Base-by-base conservation (phyloP, 2,329 filamentous ascomycete species). In the Ascocoryne sarcoides region DNA sequence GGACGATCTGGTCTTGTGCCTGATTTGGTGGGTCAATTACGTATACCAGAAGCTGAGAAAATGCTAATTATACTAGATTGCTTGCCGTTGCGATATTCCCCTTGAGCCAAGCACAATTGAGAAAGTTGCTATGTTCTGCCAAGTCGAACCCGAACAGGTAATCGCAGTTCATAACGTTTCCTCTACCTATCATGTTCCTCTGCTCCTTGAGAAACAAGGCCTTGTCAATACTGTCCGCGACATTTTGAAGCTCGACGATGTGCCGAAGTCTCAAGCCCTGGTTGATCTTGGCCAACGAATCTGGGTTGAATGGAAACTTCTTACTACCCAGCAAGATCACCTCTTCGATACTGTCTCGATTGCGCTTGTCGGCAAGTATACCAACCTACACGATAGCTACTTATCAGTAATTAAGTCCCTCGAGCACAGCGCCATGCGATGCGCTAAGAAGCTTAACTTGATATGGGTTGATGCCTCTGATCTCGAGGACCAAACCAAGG, bases 341-440 rank as follows among this genome's bases (percentile, higher is more conserved):
- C 69, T 81, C 37, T 71, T 75, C 42, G 80, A 86, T 32, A 70
- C 74, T 1, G 81, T 96, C 43, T 73, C 74, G 30, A 93, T 98
- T 59, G 87, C 79, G 7, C 69, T 98, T 10, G 89, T 96, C 9
- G 92, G 92, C 52, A 96, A 96, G 65, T 98, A 98, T 62, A 81
- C 80, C 16, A 76, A 78, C 39, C 76, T 90, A 3, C 79, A 88
- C 40, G 90, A 96, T 61, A 82, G 85, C 4, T 96, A 95, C 58
- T 73, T 94, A 35, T 83, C 77, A 32, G 81, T 94, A 32, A 73
- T 78, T 60, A 95, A 95, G 65, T 79, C 88, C 0, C 72, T 96
- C 3, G 90, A 96, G 64, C 90, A 96, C 64, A 78, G 84, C 1
- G 81, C 89, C 4, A 95, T 96, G 89, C 77, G 76, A 45, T 92